Base-by-base conservation (phyloP, 345 rosid species). In the Brassica rapa region DNA sequence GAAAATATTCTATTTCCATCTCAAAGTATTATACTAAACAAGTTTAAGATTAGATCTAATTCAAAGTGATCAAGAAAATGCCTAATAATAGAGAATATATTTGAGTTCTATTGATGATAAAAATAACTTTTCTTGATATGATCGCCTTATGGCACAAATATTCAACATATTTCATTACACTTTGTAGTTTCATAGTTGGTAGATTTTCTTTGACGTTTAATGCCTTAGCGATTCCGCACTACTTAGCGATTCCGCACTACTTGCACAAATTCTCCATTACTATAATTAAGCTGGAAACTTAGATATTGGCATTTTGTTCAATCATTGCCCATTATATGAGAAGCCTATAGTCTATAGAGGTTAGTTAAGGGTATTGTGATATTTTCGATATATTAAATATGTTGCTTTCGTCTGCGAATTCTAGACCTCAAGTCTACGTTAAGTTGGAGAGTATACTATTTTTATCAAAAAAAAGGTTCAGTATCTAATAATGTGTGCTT, bases 401-500 rank as follows among this genome's bases (percentile, higher is more conserved):
- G 66, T 80, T 80, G 75, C 82, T 80, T 80, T 74, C 75, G 73
- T 35, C 66, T 73, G 70, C 82, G 6, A 62, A 49, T 62, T 35
- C 64, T 79, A 73, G 78, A 79, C 78, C 82, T 73, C 60, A 68
- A 79, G 65, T 30, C 65, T 79, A 79, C 66, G 82, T 70, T 70
- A 63, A 19, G 66, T 14, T 27, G 30, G 41, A 35, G 33, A 14
- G 8, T 43, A 56, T 33, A 59, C 3, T 30, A 25, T 60, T 66
- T 66, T 8, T 57, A 64, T 21, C 1, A 11, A 39, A 16, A 64
- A 19, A 12, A 64, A 64, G 62, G n/a, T 78, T 56, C 10, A 62
- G 70, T 62, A 62, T 39, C 25, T 70, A 78, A 65, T 33, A 78
- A 65, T 19, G 25, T 35, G 68, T 63, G 70, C 35, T 70, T 49